Percentiles rank a stretch among this genome's conserved stretches.
Conservation (phyloP, 129 eudicot genomes). For the Arctium lappa region DNA sequence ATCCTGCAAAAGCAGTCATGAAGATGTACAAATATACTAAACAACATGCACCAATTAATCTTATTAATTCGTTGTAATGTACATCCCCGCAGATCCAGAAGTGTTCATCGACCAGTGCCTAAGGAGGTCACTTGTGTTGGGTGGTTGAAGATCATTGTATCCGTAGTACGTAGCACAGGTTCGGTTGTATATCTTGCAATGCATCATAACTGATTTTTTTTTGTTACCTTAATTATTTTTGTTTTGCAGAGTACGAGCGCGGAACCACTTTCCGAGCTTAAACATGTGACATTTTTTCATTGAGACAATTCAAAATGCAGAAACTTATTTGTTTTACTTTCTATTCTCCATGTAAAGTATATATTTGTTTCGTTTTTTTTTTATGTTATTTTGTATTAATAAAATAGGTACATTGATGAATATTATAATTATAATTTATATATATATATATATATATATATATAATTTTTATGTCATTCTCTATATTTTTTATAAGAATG, state of each 20-base stretch:
- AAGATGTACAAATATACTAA: no score
- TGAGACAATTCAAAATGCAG: not conserved
- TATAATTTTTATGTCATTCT: no score
- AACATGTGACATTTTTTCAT: not conserved
- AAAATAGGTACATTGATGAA: not conserved
- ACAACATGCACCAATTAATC: not conserved
- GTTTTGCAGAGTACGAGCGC: not conserved
- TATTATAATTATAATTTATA: not conserved
- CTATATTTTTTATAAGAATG: not conserved
- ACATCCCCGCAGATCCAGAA: slow-evolving; percentile 61
- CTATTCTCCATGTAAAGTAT: not conserved
- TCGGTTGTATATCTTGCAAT: not conserved
- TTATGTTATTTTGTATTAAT: not conserved
- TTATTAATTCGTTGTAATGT: not conserved
- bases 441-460: not conserved
- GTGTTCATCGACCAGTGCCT: slow-evolving; percentile 32
- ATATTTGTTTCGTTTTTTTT: not conserved
- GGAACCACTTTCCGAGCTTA: not conserved
- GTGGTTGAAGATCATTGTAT: not conserved
- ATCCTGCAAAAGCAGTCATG: not conserved
- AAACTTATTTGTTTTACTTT: not conserved
- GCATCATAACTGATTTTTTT: not conserved
- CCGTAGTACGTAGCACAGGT: not conserved
- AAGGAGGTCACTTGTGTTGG: not conserved
- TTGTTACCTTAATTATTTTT: not conserved